These are phyloP conservation scores for Lyophyllum decastes DNA, from an alignment of 768 basidiomycete genomes.

Conservation along the genomic window DNA sequence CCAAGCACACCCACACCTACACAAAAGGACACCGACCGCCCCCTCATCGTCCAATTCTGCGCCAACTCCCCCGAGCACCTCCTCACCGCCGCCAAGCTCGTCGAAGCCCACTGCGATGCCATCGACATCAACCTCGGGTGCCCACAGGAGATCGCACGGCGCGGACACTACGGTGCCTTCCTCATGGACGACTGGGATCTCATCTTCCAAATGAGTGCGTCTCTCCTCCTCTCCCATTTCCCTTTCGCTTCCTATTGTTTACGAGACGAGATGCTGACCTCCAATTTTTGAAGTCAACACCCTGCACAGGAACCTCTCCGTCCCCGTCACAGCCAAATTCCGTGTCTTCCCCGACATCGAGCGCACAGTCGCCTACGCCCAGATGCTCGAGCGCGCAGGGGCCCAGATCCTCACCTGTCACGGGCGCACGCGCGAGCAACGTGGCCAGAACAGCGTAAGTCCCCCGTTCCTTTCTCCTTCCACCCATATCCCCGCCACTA, in stretches of 20 bases:
- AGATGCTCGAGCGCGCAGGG: conserved; percentile 94
- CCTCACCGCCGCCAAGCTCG: conserved; percentile 71
- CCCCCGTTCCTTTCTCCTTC: not conserved
- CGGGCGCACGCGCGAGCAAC: conserved; percentile 88
- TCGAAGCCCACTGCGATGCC: conserved; percentile 86
- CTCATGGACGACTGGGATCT: conserved; percentile 95
- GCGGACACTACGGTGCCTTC: conserved; percentile 87
- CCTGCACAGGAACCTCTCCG: conserved; percentile 76
- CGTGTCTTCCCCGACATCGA: conserved; percentile 84
- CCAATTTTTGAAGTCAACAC: conserved; percentile 63
- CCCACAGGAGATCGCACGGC: conserved; percentile 92
- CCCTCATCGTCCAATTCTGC: conserved; percentile 91
- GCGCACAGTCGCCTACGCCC: conserved; percentile 91
- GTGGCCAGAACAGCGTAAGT: conserved; percentile 76
- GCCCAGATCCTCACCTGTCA: conserved; percentile 96
- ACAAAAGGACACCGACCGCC: conserved; percentile 57
- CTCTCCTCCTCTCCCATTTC: not conserved
- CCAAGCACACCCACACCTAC: not conserved
- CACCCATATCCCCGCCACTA: not conserved
- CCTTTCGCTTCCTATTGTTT: too few species aligned
- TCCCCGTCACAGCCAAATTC: conserved; percentile 98
- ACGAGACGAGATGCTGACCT: not conserved
- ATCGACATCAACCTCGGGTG: conserved; percentile 94
- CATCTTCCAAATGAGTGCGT: conserved; percentile 74
- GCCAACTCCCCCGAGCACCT: conserved; percentile 84